Base-by-base conservation (phyloP, 371 early-diverging fungal genomes). In the Mucor plumbeus region DNA sequence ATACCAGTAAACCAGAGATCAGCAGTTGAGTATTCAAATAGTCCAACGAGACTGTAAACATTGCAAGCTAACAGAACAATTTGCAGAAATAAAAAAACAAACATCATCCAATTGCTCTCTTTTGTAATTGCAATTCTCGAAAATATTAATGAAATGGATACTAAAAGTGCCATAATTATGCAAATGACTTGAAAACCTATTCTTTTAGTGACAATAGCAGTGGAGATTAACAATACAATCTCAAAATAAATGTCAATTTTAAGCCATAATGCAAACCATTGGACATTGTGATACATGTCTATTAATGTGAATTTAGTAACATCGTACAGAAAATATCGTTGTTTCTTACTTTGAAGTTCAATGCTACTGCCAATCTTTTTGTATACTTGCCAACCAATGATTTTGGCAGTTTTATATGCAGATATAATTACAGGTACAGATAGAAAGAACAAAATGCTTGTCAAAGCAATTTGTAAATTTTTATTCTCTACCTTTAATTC, bases 301-400 rank as follows among this genome's bases (percentile, higher is more conserved):
- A 53, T 41, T 55, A n/a, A 13, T 44, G 14, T 48, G 17, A 55
- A 57, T 43, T 17, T 21, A 17, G 6, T 10, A 26, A 9, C 10
- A 21, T 1, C 26, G 3, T 50, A 26, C 3, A 26, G 1, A 21
- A 40, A 38, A 13, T 39, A 19, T 26, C 39, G 54, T 7, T 50
- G 21, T 5, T 35, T 19, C 62, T 57, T 69, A 69, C 69, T 35
- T 61, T 69, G 59, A 6, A 69, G 36, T 13, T 57, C 36, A 47
- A 64, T 59, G 5, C 63, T 69, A 6, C 64, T 60, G 33, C 69
- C 69, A 17, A 69, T 64, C 19, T 56, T 64, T 21, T 64, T 64
- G 53, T 69, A 69, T 3, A 69, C 59, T 34, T 64, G 64, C 69
- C 69, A 69, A 7, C 69, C 65, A 15, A 69, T 64, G 15, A 55